Evolutionary conservation across 2,329 filamentous ascomycete genomes (phyloP).

Genomic region (Beauveria medogensis): DNA sequence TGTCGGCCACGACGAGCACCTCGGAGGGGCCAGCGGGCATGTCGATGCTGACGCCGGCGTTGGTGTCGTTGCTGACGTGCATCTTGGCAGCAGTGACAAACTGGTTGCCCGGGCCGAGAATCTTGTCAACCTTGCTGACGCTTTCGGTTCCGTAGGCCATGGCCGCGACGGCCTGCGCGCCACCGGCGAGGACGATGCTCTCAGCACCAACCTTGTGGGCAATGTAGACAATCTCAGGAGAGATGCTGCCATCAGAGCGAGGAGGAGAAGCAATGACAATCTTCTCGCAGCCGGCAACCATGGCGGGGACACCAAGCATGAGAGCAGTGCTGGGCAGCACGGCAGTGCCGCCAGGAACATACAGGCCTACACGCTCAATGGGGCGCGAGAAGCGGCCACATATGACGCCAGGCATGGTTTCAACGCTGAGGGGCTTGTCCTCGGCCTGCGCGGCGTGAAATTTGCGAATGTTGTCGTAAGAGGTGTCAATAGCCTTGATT

Average conservation of each 20-base stretch:
- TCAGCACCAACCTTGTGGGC: slow-evolving; percentile 96
- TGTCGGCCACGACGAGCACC: slow-evolving; percentile 91
- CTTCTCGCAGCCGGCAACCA: slow-evolving; percentile 93
- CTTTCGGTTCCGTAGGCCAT: slow-evolving; percentile 96
- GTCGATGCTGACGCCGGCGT: slow-evolving; percentile 89
- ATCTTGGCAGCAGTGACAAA: slow-evolving; percentile 99
- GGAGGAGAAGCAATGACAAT: slow-evolving; percentile 92
- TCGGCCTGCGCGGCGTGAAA: slow-evolving; percentile 93
- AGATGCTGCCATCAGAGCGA: slow-evolving; percentile 79
- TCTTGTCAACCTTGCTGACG: slow-evolving; percentile 96
- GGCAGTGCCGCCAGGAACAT: slow-evolving; percentile 91
- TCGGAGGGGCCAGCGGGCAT: slow-evolving; percentile 98
- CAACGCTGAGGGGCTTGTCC: slow-evolving; percentile 71
- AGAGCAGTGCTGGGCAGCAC: slow-evolving; percentile 95
- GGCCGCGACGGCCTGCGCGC: slow-evolving; percentile 89
- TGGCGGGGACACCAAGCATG: slow-evolving; percentile 95
- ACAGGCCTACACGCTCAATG: slow-evolving; percentile 93
- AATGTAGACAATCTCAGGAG: slow-evolving; percentile 94
- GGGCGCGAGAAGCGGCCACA: slow-evolving; percentile 89
- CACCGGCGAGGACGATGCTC: slow-evolving; percentile 90
- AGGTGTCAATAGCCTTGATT: slow-evolving; percentile 84
- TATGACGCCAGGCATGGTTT: slow-evolving; percentile 95
- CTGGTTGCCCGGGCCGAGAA: slow-evolving; percentile 93
- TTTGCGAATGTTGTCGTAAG: slow-evolving; percentile 86
- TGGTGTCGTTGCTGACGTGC: slow-evolving; percentile 95